These are phyloP conservation scores for Arthrobotrys sphaeroides DNA, from an alignment of 2,329 filamentous ascomycete species.

Conservation along the genomic window DNA sequence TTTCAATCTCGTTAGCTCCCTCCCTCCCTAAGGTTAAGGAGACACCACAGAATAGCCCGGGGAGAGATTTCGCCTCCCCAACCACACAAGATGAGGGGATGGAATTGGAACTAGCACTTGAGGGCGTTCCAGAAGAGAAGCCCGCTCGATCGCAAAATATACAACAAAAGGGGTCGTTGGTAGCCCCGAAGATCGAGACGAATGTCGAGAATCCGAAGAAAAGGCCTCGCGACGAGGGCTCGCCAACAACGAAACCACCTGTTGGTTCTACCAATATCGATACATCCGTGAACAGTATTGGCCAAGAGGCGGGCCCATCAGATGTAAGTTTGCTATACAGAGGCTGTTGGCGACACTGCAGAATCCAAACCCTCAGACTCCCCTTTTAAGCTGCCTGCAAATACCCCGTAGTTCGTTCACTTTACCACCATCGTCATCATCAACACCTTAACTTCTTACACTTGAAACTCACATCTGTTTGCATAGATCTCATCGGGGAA, in stretches of 20 bases:
- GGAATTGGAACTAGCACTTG: neutral
- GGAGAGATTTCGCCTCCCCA: neutral
- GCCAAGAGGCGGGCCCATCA: neutral
- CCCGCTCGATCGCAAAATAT: neutral
- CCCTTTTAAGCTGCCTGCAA: too few relatives aligned
- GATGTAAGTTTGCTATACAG: neutral
- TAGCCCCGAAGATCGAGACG: neutral
- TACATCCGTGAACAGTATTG: neutral
- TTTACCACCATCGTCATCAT: too few relatives aligned
- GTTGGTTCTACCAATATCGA: neutral
- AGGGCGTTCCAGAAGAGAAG: neutral
- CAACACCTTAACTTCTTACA: too few relatives aligned
- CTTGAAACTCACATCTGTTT: neutral
- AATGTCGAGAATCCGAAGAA: neutral
- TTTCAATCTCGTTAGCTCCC: slow-evolving; percentile 25
- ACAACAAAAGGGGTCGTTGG: neutral
- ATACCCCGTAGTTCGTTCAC: too few relatives aligned
- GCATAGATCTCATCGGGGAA: neutral
- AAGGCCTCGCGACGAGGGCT: neutral
- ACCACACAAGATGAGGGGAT: neutral
- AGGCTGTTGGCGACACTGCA: neutral
- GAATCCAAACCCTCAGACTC: too few relatives aligned
- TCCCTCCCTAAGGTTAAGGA: neutral
- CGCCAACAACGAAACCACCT: neutral
- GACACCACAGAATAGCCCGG: neutral